phyloP scores from a whole-genome alignment of 768 basidiomycete species.

The Mycena metata region DNA sequence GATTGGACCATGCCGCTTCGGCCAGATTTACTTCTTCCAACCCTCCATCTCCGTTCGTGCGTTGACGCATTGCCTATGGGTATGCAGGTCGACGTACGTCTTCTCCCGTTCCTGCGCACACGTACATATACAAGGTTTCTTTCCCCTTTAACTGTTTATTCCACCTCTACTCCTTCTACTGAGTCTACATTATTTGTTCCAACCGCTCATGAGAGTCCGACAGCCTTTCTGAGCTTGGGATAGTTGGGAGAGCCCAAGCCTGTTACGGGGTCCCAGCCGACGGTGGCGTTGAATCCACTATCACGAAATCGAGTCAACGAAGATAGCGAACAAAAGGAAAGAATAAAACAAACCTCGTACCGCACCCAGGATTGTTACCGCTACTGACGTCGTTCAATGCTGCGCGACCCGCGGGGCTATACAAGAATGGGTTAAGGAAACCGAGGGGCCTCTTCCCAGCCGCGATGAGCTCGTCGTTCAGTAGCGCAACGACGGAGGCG shows the following conservation, averaged over 20 bases:
- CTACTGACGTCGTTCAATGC: constrained; percentile 51
- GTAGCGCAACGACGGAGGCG: too few species aligned
- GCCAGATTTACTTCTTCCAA: too few species aligned
- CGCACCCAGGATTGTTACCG: constrained; percentile 40
- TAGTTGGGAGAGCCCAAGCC: constrained; percentile 27
- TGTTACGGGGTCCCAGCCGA: constrained; percentile 29
- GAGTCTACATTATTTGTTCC: constrained; percentile 18
- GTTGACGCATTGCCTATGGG: too few species aligned
- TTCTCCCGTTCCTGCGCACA: constrained; percentile 17
- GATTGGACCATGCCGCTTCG: too few species aligned
- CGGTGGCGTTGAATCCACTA: constrained; percentile 31
- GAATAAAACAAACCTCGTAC: constrained; percentile 15
- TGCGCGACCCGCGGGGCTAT: constrained; percentile 36
- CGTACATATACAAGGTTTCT: constrained; percentile 12
- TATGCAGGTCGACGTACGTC: too few species aligned
- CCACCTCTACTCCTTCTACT: constrained; percentile 16
- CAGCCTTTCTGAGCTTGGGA: constrained; percentile 25
- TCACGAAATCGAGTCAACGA: not conserved
- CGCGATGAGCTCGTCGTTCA: too few species aligned
- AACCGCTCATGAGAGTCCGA: constrained; percentile 34
- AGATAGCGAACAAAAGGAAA: not conserved
- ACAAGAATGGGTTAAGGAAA: too few species aligned
- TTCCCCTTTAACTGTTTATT: constrained; percentile 14
- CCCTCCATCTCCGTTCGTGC: too few species aligned
- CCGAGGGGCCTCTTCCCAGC: too few species aligned